These are phyloP conservation scores for Fusarium heterosporum DNA, from an alignment of 2,329 filamentous ascomycete species.

Conservation along the genomic window DNA sequence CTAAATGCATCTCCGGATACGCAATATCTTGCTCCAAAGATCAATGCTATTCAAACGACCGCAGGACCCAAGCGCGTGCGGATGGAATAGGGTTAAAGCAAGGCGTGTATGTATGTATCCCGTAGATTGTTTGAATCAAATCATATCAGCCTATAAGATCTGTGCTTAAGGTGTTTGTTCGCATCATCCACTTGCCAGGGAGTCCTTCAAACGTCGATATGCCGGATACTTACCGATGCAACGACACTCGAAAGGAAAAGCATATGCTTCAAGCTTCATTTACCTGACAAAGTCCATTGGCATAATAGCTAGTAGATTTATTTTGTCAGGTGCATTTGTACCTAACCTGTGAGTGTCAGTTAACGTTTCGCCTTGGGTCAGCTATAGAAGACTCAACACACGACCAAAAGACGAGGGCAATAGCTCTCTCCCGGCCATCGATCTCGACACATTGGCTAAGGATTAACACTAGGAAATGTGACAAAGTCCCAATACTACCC, in stretches of 20 bases:
- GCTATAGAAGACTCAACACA: not conserved
- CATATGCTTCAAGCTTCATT: not conserved
- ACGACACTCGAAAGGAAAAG: not conserved
- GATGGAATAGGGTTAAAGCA: slow-evolving; percentile 10
- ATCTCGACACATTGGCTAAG: too few relatives aligned
- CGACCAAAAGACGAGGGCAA: not conserved
- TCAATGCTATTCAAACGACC: slow-evolving; percentile 52
- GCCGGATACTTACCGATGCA: not conserved
- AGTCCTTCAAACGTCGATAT: not conserved
- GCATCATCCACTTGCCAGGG: not conserved
- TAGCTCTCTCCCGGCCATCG: too few relatives aligned
- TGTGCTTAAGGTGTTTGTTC: not conserved
- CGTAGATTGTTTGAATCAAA: not conserved
- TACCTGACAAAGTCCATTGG: too few relatives aligned
- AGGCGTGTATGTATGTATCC: slow-evolving; percentile 7
- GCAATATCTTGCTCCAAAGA: slow-evolving; percentile 51
- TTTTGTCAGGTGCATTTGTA: not conserved
- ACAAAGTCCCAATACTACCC: not conserved
- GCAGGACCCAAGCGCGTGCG: slow-evolving; percentile 50
- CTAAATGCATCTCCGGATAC: slow-evolving; percentile 42
- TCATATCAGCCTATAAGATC: not conserved
- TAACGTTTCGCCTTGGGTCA: not conserved
- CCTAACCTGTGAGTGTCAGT: slow-evolving; percentile 1
- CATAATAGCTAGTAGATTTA: not conserved
- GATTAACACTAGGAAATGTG: not conserved